phyloP scores from a whole-genome alignment of 768 basidiomycete genomes.

The Leucocoprinus sp. region DNA sequence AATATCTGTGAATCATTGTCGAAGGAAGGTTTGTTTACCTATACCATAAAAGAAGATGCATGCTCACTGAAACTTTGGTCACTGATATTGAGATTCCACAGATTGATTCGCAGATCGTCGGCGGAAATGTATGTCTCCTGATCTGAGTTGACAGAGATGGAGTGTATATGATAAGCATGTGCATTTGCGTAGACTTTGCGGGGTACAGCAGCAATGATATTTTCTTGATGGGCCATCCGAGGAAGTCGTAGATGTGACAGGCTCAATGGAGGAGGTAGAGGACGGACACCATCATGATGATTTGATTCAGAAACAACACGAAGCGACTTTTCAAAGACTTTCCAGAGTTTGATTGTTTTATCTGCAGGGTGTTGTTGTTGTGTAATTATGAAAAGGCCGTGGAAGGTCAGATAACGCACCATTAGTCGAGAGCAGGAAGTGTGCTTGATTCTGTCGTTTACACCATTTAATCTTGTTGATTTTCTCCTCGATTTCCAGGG shows the following conservation, averaged over 20 bases:
- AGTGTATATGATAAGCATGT: conserved; percentile 99
- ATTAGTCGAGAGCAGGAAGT: conserved; percentile 95
- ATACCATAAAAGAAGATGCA: not conserved
- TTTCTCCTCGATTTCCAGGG: conserved; percentile 99
- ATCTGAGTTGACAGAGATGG: conserved; percentile 98
- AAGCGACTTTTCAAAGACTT: conserved; percentile 98
- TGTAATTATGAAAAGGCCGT: conserved; percentile 7
- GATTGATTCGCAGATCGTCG: conserved; percentile 95
- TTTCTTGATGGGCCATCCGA: conserved; percentile 89
- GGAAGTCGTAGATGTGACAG: conserved; percentile 72
- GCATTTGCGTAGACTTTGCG: conserved; percentile 99
- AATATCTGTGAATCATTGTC: conserved; percentile 57
- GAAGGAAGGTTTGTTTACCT: too few relatives aligned
- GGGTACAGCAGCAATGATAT: conserved; percentile 97
- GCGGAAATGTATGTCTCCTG: conserved; percentile 99
- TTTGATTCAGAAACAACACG: conserved; percentile 97
- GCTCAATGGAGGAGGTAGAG: conserved; percentile 52
- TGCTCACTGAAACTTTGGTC: conserved; percentile 97
- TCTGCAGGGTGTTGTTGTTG: conserved; percentile 40
- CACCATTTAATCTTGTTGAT: conserved; percentile 99
- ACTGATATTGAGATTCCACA: conserved; percentile 98
- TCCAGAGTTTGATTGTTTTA: conserved; percentile 99
- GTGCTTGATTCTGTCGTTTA: conserved; percentile 94
- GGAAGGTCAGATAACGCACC: conserved; percentile 43
- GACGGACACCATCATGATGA: conserved; percentile 72